Conservation (phyloP, 1,139 yeast genomes). For the Protomyces inundatus region DNA sequence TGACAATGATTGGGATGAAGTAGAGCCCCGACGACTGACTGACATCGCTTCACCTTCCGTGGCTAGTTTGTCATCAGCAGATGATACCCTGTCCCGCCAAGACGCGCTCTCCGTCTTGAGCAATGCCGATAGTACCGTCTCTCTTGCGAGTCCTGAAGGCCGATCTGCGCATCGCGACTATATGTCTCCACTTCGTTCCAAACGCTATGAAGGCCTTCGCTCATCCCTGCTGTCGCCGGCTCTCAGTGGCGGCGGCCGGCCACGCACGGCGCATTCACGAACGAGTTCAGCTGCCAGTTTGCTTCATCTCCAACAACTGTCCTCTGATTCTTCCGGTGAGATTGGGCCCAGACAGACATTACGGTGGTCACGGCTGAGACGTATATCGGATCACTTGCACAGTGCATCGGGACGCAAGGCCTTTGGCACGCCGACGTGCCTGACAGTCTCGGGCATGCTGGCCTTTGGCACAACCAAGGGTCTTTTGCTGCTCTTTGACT, state of each 20-base stretch:
- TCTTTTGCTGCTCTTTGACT: constrained; percentile 56
- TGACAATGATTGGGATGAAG: not conserved
- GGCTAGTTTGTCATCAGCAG: not conserved
- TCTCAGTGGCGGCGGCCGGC: constrained; percentile 26
- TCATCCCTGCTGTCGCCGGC: constrained; percentile 31
- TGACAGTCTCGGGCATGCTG: constrained; percentile 51
- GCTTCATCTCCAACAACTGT: constrained; percentile 21
- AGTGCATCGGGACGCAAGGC: constrained; percentile 41
- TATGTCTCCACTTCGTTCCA: constrained; percentile 28
- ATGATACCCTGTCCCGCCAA: constrained; percentile 8
- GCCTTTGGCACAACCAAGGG: constrained; percentile 63
- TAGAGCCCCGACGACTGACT: not conserved
- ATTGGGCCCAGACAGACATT: constrained; percentile 37
- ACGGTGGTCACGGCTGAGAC: constrained; percentile 47
- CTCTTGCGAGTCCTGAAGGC: not conserved
- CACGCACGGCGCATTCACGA: constrained; percentile 28
- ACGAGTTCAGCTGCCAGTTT: constrained; percentile 25
- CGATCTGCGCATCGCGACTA: constrained; percentile 10
- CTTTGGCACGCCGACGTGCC: constrained; percentile 50
- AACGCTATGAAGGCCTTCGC: constrained; percentile 29
- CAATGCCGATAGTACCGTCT: not conserved
- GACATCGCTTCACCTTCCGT: constrained; percentile 32
- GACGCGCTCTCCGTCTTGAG: not conserved
- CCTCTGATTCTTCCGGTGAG: constrained; percentile 21
- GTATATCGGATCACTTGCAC: constrained; percentile 42